phyloP scores from a whole-genome alignment of 2,329 filamentous ascomycete species.

The Chaetomium globosum region DNA sequence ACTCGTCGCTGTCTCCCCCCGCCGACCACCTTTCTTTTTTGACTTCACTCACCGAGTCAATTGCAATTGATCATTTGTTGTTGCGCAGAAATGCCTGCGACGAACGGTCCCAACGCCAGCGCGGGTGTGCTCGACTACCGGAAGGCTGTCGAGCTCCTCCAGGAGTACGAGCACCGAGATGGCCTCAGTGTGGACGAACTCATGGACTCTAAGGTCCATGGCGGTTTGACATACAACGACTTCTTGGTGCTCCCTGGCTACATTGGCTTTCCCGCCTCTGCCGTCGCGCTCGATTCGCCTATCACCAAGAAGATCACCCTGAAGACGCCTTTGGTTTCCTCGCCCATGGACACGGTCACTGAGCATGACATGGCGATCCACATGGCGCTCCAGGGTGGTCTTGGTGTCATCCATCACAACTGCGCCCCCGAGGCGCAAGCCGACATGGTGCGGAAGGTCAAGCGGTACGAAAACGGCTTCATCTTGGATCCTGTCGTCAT shows the following conservation, averaged over 20 bases:
- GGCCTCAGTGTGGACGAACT: conserved; percentile 85
- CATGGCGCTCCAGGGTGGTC: conserved; percentile 84
- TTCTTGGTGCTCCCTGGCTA: conserved; percentile 96
- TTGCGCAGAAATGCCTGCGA: conserved; percentile 65
- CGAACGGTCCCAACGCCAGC: conserved; percentile 65
- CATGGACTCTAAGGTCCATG: conserved; percentile 87
- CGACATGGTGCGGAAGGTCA: conserved; percentile 98
- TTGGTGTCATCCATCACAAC: conserved; percentile 98
- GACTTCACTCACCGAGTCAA: conserved; percentile 16
- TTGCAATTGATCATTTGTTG: conserved; percentile 27
- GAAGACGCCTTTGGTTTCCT: conserved; percentile 96
- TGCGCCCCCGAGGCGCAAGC: conserved; percentile 97
- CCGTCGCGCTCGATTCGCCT: conserved; percentile 84
- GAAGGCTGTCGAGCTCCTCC: conserved; percentile 74
- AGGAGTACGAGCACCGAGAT: conserved; percentile 79
- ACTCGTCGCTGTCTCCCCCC: conserved; percentile 36
- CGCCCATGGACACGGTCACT: conserved; percentile 99
- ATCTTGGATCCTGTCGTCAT: conserved; percentile 95
- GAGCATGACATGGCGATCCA: conserved; percentile 99
- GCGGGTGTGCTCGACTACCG: conserved; percentile 67
- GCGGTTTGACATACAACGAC: conserved; percentile 97
- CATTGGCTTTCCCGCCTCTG: conserved; percentile 94
- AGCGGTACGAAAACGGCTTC: conserved; percentile 99
- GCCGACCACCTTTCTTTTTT: conserved; percentile 23
- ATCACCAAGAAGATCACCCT: conserved; percentile 94